Percentiles rank a stretch among this genome's conserved stretches.
phyloP scores from a whole-genome alignment of 1,139 yeast species.

The Debaryomycetaceae sp. region DNA sequence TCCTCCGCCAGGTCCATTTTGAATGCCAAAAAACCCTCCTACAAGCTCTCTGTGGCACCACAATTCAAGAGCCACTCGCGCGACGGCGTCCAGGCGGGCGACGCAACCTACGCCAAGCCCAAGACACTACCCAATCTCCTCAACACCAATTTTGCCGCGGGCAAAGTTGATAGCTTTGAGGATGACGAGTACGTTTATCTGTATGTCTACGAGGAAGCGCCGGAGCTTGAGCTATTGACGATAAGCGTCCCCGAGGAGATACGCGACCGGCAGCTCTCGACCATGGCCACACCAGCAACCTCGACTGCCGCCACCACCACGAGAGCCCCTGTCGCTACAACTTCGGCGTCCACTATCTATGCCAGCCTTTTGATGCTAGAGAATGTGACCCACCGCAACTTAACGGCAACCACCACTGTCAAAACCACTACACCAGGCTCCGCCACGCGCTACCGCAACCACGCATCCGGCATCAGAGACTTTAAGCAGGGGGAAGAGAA shows the following conservation, averaged over 20 bases:
- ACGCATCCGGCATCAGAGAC: no score
- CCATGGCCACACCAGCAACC: background rate
- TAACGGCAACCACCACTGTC: no score
- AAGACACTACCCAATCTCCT: slow-evolving; percentile 11
- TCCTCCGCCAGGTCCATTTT: slow-evolving; percentile 18
- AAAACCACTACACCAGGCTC: no score
- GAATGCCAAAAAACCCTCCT: slow-evolving; percentile 17
- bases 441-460: no score
- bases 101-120: slow-evolving; percentile 21
- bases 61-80: slow-evolving; percentile 20
- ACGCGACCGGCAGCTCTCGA: no score
- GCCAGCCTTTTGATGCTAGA: no score
- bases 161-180: slow-evolving; percentile 3
- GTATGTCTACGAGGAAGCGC: slow-evolving; percentile 10
- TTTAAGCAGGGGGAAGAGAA: no score
- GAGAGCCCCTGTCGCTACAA: background rate
- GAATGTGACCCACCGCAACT: no score
- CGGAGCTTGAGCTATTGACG: no score
- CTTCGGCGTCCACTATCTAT: background rate
- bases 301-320: slow-evolving; percentile 12
- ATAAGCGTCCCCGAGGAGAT: no score
- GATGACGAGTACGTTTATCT: slow-evolving; percentile 10
- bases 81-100: slow-evolving; percentile 3
- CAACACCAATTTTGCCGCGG: background rate
- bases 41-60: slow-evolving; percentile 22